These are phyloP conservation scores for Hyparrhenia diplandra DNA, from an alignment of 176 grass and related monocot genomes.

Conservation along the genomic window DNA sequence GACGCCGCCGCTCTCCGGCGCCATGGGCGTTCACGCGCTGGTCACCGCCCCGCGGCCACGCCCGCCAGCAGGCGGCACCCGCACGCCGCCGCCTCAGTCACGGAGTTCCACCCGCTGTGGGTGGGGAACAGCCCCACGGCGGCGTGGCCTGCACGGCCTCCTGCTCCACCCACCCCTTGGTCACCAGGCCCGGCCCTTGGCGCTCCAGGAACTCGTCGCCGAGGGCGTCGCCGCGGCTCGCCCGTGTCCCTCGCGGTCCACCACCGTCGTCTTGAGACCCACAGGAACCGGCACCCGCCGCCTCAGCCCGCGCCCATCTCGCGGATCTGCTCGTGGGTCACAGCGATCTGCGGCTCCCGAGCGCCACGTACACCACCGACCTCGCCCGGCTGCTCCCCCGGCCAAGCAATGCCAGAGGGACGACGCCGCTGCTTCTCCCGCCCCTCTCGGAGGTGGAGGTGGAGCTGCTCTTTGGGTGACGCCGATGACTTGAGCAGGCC, in stretches of 20 bases:
- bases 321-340: constrained; percentile 37
- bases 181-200: not conserved
- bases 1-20: not conserved
- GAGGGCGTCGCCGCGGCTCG: constrained; percentile 23
- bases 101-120: not conserved
- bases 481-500: not conserved
- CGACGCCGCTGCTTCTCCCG: too few species aligned
- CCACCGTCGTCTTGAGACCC: constrained; percentile 52
- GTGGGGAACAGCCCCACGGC: not conserved
- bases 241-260: constrained; percentile 44
- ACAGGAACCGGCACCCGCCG: constrained; percentile 45
- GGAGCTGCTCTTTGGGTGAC: too few species aligned
- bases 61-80: not conserved
- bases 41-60: not conserved
- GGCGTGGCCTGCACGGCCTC: not conserved
- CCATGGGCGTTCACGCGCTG: not conserved
- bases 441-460: too few species aligned
- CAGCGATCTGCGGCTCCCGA: constrained; percentile 41
- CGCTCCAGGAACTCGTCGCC: constrained; percentile 21
- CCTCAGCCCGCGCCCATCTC: constrained; percentile 49
- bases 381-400: not conserved
- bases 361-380: constrained; percentile 19
- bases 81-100: not conserved
- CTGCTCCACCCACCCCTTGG: not conserved
- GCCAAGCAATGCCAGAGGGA: not conserved